phyloP scores from a whole-genome alignment of 1,284 basidiomycete species.

The Heliocybe sulcata region DNA sequence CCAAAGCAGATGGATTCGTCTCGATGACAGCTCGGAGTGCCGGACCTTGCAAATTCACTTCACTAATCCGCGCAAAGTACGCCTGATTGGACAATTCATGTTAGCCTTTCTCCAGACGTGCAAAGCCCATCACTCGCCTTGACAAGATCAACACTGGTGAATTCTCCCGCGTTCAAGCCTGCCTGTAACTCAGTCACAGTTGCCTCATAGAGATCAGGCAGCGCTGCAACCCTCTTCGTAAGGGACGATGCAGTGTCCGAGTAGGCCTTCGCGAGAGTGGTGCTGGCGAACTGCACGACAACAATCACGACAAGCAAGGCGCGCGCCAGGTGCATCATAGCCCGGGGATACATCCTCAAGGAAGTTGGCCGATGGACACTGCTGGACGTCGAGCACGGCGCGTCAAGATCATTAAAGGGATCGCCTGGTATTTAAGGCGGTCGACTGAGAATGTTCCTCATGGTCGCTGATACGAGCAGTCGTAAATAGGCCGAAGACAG shows the following conservation, averaged over 20 bases:
- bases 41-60: conserved; percentile 61
- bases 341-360: not conserved
- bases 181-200: conserved; percentile 48
- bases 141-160: conserved; percentile 59
- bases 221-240: not conserved
- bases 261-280: not conserved
- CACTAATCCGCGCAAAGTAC: conserved; percentile 63
- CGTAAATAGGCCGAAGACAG: not conserved
- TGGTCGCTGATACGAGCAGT: not conserved
- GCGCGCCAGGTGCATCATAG: not conserved
- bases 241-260: not conserved
- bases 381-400: not conserved
- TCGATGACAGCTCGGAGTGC: conserved; percentile 57
- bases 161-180: conserved; percentile 42
- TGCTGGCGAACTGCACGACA: not conserved
- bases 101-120: no score
- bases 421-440: not conserved
- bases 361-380: not conserved
- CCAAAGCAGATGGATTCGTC: conserved; percentile 50
- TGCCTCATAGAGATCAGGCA: conserved; percentile 61
- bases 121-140: conserved; percentile 33
- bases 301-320: not conserved
- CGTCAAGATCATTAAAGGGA: not conserved
- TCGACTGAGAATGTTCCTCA: not conserved
- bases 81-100: conserved; percentile 30